Evolutionary conservation across 495 filamentous ascomycete genomes (phyloP).

Genomic region (Aspergillus steynii): DNA sequence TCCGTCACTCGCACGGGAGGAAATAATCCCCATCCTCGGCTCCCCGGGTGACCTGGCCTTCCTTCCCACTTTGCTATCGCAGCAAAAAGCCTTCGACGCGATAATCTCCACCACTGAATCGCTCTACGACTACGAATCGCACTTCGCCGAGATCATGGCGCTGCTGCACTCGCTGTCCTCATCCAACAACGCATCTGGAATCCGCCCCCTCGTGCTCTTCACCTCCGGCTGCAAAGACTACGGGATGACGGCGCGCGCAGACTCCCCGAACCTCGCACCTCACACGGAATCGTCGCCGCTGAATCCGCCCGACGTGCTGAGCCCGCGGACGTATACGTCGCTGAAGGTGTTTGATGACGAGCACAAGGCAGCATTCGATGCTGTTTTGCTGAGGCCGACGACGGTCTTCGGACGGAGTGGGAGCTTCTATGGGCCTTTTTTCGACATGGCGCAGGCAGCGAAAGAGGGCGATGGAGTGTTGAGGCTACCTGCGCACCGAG

Average conservation of each 20-base stretch:
- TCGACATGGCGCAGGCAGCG: constrained; percentile 1
- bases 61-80: constrained; percentile 4
- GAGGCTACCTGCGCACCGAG: not conserved
- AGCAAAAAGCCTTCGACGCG: not conserved
- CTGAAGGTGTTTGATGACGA: not conserved
- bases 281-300: constrained; percentile 16
- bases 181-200: constrained; percentile 6
- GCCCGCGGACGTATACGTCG: not conserved
- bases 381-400: constrained; percentile 12
- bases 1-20: constrained; percentile 9
- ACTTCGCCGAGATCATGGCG: constrained; percentile 2
- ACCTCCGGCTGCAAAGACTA: constrained; percentile 21
- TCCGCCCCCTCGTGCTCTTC: constrained; percentile 11
- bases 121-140: constrained; percentile 4
- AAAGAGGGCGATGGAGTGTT: not conserved
- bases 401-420: constrained; percentile 12
- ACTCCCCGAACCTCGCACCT: constrained; percentile 3
- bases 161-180: constrained; percentile 8
- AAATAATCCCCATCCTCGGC: constrained; percentile 15
- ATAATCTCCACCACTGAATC: constrained; percentile 17
- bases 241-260: constrained; percentile 11
- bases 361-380: constrained; percentile 6
- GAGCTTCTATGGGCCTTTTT: constrained; percentile 13
- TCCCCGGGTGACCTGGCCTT: constrained; percentile 7
- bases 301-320: constrained; percentile 2